A percentile compares a stretch with the other conserved stretches of the same genome.
Evolutionary conservation across 1,284 basidiomycete species (phyloP).

Genomic region (Inonotus obliquus): DNA sequence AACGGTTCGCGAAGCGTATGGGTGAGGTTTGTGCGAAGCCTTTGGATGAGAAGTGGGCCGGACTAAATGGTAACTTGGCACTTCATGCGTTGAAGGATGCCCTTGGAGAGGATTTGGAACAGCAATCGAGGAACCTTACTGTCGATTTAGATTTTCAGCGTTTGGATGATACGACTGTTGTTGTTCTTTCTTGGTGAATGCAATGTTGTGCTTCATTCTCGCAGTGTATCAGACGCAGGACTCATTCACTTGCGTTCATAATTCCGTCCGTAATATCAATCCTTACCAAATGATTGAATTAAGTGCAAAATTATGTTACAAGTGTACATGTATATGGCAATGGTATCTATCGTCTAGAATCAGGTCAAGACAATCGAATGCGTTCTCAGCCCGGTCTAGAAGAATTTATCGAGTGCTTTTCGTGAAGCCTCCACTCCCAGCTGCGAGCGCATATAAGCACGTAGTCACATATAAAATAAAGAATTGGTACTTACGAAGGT

Average conservation of each 20-base stretch:
- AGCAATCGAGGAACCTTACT: slow-evolving; percentile 51
- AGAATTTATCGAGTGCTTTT: slow-evolving; percentile 62
- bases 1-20: slow-evolving; percentile 44
- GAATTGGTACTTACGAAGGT: slow-evolving; percentile 70
- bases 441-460: slow-evolving; percentile 33
- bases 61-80: slow-evolving; percentile 35
- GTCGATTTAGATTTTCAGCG: slow-evolving; percentile 57
- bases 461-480: not conserved
- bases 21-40: slow-evolving; percentile 17
- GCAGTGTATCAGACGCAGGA: not conserved
- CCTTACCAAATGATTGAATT: not conserved
- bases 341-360: not conserved
- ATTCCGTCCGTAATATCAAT: not conserved
- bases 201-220: too few species aligned
- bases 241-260: not conserved
- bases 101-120: slow-evolving; percentile 44
- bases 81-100: slow-evolving; percentile 49
- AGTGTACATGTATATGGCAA: not conserved
- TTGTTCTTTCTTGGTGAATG: slow-evolving; percentile 31
- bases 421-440: slow-evolving; percentile 80
- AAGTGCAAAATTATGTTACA: not conserved
- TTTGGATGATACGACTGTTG: slow-evolving; percentile 65
- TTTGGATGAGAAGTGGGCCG: slow-evolving; percentile 3
- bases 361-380: not conserved
- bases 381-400: slow-evolving; percentile 32